Evolutionary conservation across 2,329 filamentous ascomycete genomes (phyloP), one percentile per base, ranked within the genome.

Genomic region (Oidium heveae): DNA sequence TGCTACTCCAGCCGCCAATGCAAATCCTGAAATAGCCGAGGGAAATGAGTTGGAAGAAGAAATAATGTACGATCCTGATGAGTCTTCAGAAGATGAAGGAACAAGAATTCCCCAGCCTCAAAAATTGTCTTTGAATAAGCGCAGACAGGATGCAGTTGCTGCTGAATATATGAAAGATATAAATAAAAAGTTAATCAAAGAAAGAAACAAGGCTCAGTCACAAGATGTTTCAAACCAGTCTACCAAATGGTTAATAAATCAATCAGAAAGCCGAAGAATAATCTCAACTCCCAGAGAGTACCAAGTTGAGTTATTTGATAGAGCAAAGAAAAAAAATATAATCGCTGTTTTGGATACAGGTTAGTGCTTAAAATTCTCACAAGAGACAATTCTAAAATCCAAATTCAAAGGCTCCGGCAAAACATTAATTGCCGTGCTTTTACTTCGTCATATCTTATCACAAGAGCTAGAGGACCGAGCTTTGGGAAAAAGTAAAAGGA

Each of bases 341-440:
- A 94, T 98, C 60, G 88, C 91, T 0, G 91, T 98, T 0, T 74
- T 96, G 0, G 87, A 93, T 63, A 95, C 89, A n/a, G 86, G 79
- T 80, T 64, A 53, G 62, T 53, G 9, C 53, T 52, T 22, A 15
- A 36, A 18, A 13, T 16, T 24, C 12, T 24, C 6, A 93, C 63
- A 95, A 88, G 16, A 86, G 79, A 79, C 64, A 53, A 62, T 53
- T 10, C 53, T 52, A 22, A 15, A 36, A 18, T 12, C 9, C 18
- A n/a, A 36, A 50, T n/a, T 20, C 49, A 20, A 56, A 81, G 84
- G 91, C 13, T 87, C 86, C 3, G 91, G 91, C 2, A 98, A 98
- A 68, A 98, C 91, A 0, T 72, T 95, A n/a, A 95, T 98, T 61
- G 88, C 91, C 0, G 87, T 86, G 0, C 73, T 96, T 2, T 72